A percentile compares a stretch with the other conserved stretches of the same genome.
Conservation (phyloP, 495 filamentous ascomycete species). For the Lasiosphaeria hispida region DNA sequence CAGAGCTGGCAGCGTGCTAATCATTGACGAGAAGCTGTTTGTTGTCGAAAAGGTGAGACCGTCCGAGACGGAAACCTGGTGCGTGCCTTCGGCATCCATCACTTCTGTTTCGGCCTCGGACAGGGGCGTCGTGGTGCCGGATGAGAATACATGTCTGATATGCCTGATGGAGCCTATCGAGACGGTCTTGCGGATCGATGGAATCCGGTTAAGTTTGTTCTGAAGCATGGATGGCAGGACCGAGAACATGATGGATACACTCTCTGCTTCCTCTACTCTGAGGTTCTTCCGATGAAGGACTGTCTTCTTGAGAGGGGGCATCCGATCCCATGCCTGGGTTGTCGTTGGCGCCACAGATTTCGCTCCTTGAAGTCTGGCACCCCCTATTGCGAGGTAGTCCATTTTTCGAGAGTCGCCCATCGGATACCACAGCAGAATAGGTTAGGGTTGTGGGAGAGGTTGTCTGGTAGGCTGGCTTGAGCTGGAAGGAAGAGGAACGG, state of each 20-base stretch:
- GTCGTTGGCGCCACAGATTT: not conserved
- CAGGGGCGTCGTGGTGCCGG: constrained; percentile 3
- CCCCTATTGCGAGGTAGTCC: too few relatives aligned
- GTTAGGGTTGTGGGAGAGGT: too few relatives aligned
- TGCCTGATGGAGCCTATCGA: not conserved
- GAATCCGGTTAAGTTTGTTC: constrained; percentile 26
- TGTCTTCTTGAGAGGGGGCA: not conserved
- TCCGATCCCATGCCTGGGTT: not conserved
- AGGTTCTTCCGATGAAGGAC: constrained; percentile 4
- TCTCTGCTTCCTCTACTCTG: constrained; percentile 23
- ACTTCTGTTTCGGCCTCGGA: constrained; percentile 18
- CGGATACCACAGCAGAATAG: too few relatives aligned
- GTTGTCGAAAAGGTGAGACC: constrained; percentile 1
- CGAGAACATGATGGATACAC: constrained; percentile 28
- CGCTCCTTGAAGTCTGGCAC: too few relatives aligned
- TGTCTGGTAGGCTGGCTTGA: too few relatives aligned
- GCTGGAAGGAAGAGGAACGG: too few relatives aligned
- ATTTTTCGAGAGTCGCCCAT: too few relatives aligned
- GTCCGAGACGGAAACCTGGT: not conserved
- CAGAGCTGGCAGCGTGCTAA: not conserved
- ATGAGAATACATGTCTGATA: not conserved
- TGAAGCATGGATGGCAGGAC: constrained; percentile 31
- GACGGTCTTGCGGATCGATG: constrained; percentile 23
- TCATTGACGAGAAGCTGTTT: not conserved
- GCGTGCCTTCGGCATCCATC: not conserved